Conservation (phyloP, 2,329 filamentous ascomycete genomes). For the Aspergillus pseudoviridinutans region DNA sequence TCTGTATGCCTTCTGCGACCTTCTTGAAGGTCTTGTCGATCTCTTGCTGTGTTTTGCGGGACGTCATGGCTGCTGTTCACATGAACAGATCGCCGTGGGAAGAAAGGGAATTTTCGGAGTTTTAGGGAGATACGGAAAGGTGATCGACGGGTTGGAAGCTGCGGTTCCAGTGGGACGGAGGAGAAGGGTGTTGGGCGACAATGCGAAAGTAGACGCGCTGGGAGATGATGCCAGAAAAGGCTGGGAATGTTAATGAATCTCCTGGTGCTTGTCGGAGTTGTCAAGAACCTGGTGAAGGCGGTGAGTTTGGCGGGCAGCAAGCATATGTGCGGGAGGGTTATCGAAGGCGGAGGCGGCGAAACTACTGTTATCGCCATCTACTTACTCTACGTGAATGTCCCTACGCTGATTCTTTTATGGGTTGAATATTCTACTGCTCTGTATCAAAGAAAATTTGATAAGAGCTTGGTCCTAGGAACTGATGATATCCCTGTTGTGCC, state of each 20-base stretch:
- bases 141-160: neutral
- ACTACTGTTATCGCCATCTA: neutral
- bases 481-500: neutral
- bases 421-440: neutral
- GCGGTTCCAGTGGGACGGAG: neutral
- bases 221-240: slow-evolving; percentile 6
- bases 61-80: slow-evolving; percentile 64
- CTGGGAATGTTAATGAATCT: slow-evolving; percentile 9
- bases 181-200: neutral
- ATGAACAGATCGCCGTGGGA: slow-evolving; percentile 21
- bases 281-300: slow-evolving; percentile 10
- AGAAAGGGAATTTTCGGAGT: slow-evolving; percentile 12
- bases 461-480: neutral
- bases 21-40: slow-evolving; percentile 99
- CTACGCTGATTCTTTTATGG: neutral
- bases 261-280: slow-evolving; percentile 12
- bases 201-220: slow-evolving; percentile 1
- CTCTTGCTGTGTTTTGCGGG: slow-evolving; percentile 94
- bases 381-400: neutral
- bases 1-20: slow-evolving; percentile 84
- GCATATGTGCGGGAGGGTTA: neutral
- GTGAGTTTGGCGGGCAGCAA: slow-evolving; percentile 10
- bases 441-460: neutral
- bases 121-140: slow-evolving; percentile 5
- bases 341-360: neutral